Evolutionary conservation across 73 alveolate species (phyloP), one percentile per base, ranked within the genome.

Genomic region (Symbiodinium pilosum): DNA sequence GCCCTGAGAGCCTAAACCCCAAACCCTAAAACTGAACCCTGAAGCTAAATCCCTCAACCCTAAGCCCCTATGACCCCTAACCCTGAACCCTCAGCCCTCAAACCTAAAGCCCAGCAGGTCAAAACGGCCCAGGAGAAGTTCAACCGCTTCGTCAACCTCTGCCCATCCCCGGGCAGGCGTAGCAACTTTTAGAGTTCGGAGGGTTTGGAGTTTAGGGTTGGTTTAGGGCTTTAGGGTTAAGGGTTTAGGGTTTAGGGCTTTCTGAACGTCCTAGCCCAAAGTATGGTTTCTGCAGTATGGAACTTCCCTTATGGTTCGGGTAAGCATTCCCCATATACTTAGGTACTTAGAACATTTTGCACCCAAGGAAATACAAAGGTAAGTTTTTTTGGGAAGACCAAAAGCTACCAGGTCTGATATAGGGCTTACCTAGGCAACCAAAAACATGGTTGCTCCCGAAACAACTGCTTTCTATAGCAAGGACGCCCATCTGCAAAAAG

Each of bases 81-180:
- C 12, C 71, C 71, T 54, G 30, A 54, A 54, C 32, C 34, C 34
- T 4, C 16, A 54, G 2, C 30, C 71, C 71, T 0, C 16, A 0
- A 54, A 54, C 71, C 71, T 54, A n/a, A n/a, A n/a, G n/a, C n/a
- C n/a, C 6, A 47, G 59, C 6, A 87, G 94, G 94, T 32, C 52
- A 69, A 32, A 14, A 52, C 36, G 73, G 43, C 51, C 51, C 51
- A 36, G 85, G 95, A 56, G 71, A 64, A 68, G 95, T 20, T 88
- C 95, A 88, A 40, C 32, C 43, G 28, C 32, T 14, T 39, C 36
- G 87, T 52, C 36, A 12, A 44, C 36, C 73, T 18, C 43, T 88
- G 95, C 86, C 95, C 95, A 18, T 41, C 95, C 16, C 43, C 87
- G 43, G 73, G 26, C 44, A 88, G 86, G 87, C 71, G 41, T n/a